These are phyloP conservation scores for Chalaropsis thielavioides DNA, from an alignment of 2,329 filamentous ascomycete species.

Conservation along the genomic window DNA sequence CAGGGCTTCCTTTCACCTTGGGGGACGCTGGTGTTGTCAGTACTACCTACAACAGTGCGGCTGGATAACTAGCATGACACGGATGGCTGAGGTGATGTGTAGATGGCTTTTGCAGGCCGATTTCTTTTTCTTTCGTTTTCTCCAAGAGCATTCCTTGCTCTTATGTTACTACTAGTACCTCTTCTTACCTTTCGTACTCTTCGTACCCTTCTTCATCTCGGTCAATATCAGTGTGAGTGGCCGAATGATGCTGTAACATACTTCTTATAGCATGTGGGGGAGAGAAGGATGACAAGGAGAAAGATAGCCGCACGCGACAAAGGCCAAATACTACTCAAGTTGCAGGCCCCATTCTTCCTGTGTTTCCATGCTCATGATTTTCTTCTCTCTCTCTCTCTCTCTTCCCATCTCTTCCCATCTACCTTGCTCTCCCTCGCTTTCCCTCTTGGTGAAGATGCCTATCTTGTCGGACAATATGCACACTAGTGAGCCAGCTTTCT, in stretches of 20 bases:
- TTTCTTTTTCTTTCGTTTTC: not conserved
- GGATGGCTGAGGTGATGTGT: too few relatives aligned
- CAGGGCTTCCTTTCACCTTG: not conserved
- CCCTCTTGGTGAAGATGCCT: not conserved
- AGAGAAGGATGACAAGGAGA: not conserved
- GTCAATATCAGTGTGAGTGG: not conserved
- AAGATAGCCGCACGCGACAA: not conserved
- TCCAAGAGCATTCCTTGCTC: too few relatives aligned
- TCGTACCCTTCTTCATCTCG: not conserved
- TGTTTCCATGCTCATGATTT: not conserved
- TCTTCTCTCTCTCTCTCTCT: not conserved
- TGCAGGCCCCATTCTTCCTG: not conserved
- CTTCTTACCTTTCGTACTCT: too few relatives aligned
- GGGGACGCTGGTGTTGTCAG: not conserved
- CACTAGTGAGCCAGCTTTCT: not conserved
- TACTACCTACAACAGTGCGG: not conserved
- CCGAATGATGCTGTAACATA: not conserved
- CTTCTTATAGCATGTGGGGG: not conserved
- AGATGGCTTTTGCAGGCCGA: too few relatives aligned
- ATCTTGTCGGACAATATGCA: constrained; percentile 3
- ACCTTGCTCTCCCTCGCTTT: not conserved
- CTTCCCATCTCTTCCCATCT: not conserved
- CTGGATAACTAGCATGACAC: not conserved
- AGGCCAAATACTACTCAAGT: not conserved
- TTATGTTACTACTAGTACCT: not conserved